Evolutionary conservation across 345 rosid genomes (phyloP).

Genomic region (Eucalyptus regnans): DNA sequence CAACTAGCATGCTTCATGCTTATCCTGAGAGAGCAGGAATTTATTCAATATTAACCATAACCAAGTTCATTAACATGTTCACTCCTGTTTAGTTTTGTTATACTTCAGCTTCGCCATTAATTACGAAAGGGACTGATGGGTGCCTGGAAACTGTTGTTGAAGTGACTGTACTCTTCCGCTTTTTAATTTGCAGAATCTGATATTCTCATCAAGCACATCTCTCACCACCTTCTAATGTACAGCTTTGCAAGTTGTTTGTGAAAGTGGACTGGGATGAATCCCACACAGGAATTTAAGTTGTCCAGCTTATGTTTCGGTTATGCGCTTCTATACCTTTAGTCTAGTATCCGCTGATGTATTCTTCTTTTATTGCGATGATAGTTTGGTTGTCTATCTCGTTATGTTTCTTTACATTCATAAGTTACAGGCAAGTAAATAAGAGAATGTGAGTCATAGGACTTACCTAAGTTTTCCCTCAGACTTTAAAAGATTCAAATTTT

Average conservation of each 20-base stretch:
- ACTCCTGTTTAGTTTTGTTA: not conserved
- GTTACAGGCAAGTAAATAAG: not conserved
- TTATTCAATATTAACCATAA: not conserved
- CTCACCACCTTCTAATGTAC: not conserved
- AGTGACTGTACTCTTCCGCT: not conserved
- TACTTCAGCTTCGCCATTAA: not conserved
- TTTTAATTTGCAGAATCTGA: not conserved
- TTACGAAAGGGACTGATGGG: not conserved
- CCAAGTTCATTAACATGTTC: not conserved
- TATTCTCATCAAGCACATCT: not conserved
- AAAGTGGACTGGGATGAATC: not conserved
- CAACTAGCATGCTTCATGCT: not conserved
- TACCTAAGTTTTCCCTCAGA: not conserved
- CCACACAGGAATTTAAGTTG: not conserved
- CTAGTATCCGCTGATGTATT: not conserved
- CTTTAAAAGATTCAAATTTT: not conserved
- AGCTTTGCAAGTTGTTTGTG: not conserved
- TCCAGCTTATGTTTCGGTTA: not conserved
- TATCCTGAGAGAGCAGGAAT: not conserved
- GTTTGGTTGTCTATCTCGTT: not conserved
- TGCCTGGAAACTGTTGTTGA: not conserved
- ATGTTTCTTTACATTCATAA: not conserved
- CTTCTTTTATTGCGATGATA: not conserved
- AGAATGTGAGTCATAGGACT: not conserved
- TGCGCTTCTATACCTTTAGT: not conserved